These are phyloP conservation scores for Pseudocohnilembus persalinus DNA, from an alignment of 169 alveolate species.

Conservation along the genomic window DNA sequence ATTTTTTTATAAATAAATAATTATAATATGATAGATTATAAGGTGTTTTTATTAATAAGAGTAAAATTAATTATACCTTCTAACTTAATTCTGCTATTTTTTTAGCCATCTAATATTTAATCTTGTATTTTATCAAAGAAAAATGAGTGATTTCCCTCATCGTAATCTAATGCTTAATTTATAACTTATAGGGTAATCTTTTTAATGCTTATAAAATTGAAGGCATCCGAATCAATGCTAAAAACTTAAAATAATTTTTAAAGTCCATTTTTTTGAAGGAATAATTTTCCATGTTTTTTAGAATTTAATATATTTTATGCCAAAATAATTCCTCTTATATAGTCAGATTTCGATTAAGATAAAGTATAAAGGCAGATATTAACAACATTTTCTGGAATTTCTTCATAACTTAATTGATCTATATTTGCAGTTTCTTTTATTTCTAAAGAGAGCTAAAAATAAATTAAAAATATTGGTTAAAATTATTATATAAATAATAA, in stretches of 20 bases:
- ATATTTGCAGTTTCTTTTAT: neutral
- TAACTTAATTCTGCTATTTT: neutral
- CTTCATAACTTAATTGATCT: neutral
- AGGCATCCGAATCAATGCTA: neutral
- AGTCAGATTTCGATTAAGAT: neutral
- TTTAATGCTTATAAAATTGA: neutral
- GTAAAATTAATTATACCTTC: neutral
- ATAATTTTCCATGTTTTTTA: neutral
- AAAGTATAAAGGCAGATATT: neutral
- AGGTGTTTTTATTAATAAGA: too few species aligned
- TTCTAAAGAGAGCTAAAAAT: neutral
- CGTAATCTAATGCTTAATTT: neutral
- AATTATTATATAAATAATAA: too few species aligned
- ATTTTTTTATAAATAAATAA: too few species aligned
- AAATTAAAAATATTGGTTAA: too few species aligned
- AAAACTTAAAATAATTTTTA: too few species aligned
- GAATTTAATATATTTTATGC: neutral
- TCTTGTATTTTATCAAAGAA: neutral
- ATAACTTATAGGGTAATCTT: neutral
- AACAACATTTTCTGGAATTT: neutral
- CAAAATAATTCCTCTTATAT: neutral
- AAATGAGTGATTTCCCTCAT: neutral
- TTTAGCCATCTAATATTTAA: neutral
- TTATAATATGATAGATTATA: too few species aligned
- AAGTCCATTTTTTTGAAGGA: neutral